phyloP scores from a whole-genome alignment of 768 basidiomycete species.

The Mycena olivaceomarginata region DNA sequence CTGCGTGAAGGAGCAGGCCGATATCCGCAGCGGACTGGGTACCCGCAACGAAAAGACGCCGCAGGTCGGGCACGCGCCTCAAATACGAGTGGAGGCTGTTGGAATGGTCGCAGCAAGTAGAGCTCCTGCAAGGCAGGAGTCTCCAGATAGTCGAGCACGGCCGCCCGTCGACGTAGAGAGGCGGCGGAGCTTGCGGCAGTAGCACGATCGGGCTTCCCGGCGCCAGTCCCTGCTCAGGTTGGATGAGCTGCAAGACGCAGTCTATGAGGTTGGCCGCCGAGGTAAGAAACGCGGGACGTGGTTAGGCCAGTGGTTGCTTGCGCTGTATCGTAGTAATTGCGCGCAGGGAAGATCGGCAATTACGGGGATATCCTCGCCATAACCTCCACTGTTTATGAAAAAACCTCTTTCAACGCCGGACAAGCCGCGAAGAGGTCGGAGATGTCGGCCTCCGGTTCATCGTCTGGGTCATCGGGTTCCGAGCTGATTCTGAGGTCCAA shows the following conservation, averaged over 20 bases:
- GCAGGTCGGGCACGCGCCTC: not conserved
- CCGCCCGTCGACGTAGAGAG: slow-evolving; percentile 11
- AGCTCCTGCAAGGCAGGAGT: slow-evolving; percentile 3
- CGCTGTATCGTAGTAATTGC: slow-evolving; percentile 14
- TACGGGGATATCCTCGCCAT: not conserved
- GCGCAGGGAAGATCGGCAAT: not conserved
- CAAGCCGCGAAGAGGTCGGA: slow-evolving; percentile 6
- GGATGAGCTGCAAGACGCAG: not conserved
- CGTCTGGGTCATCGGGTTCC: not conserved
- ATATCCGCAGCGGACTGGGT: not conserved
- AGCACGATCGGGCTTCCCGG: not conserved
- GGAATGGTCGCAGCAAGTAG: slow-evolving; percentile 9
- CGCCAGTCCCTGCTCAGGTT: not conserved
- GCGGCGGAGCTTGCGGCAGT: slow-evolving; percentile 18
- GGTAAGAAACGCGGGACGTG: not conserved
- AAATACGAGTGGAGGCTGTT: not conserved
- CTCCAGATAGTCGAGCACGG: not conserved
- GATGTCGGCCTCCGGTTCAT: not conserved
- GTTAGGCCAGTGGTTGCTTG: not conserved
- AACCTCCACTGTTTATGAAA: not conserved
- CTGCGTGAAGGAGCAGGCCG: slow-evolving; percentile 17
- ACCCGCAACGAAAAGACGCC: slow-evolving; percentile 7
- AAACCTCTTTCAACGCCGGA: not conserved
- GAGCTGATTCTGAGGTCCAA: not conserved
- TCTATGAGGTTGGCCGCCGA: slow-evolving; percentile 25